Conservation (phyloP, 495 filamentous ascomycete species). For the Gamarada debralockiae region DNA sequence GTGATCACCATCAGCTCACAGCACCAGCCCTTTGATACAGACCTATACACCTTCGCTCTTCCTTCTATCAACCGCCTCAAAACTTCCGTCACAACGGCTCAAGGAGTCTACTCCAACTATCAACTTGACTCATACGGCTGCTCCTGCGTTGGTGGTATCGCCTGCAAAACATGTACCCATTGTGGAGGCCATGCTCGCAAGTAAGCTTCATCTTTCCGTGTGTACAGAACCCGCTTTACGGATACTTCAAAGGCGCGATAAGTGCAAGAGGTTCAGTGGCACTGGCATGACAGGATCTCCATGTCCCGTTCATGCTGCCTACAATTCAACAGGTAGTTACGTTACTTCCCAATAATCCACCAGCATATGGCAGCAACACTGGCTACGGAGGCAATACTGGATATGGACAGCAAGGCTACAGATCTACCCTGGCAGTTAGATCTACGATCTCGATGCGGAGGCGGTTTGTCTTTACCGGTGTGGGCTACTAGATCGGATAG, state of each 20-base stretch:
- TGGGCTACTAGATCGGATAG: neutral
- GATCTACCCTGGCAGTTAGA: neutral
- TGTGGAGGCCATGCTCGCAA: slow-evolving; percentile 7
- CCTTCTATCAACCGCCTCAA: too few relatives aligned
- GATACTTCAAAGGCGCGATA: neutral
- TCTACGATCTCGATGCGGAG: neutral
- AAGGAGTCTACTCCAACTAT: neutral
- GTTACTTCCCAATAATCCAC: neutral
- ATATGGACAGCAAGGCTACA: slow-evolving; percentile 7
- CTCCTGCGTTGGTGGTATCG: slow-evolving; percentile 1
- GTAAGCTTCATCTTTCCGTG: neutral
- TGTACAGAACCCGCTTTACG: neutral
- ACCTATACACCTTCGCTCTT: too few relatives aligned
- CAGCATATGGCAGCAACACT: neutral
- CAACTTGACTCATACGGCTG: slow-evolving; percentile 1
- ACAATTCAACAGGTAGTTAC: neutral
- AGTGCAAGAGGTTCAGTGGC: neutral
- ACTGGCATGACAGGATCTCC: neutral
- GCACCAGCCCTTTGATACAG: too few relatives aligned
- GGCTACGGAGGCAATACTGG: slow-evolving; percentile 3
- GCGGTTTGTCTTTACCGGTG: neutral
- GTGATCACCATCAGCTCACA: too few relatives aligned
- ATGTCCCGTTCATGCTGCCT: neutral
- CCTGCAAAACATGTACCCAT: neutral
- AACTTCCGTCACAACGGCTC: neutral